Evolutionary conservation across 805 yeast species (phyloP).

Genomic region (Cyberlindnera galapagoensis): DNA sequence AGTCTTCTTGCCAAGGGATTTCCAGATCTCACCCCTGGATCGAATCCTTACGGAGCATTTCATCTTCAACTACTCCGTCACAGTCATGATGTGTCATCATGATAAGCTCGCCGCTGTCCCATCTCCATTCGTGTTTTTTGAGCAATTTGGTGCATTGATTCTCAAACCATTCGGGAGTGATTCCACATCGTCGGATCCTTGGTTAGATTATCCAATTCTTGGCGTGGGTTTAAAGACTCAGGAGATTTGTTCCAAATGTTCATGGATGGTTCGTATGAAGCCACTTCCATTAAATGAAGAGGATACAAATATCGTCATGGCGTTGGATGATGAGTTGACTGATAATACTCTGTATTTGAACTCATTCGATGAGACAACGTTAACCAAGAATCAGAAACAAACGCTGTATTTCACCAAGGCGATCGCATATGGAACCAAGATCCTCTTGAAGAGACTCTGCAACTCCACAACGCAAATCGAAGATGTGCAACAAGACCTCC

Average conservation of each 20-base stretch:
- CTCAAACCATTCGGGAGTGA: constrained; percentile 7
- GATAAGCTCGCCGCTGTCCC: constrained; percentile 19
- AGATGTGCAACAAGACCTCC: constrained; percentile 11
- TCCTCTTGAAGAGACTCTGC: constrained; percentile 15
- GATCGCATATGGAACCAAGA: constrained; percentile 12
- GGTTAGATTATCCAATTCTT: constrained; percentile 21
- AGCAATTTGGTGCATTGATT: constrained; percentile 15
- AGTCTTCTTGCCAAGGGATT: too few species aligned
- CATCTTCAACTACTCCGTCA: constrained; percentile 20
- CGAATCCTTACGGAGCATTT: constrained; percentile 20
- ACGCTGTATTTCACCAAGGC: constrained; percentile 15
- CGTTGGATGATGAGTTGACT: constrained; percentile 6
- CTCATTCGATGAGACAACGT: not conserved
- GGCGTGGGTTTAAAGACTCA: constrained; percentile 17
- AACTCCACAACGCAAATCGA: constrained; percentile 8
- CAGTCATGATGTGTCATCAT: constrained; percentile 21
- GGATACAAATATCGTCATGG: constrained; percentile 5
- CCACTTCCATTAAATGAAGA: constrained; percentile 12
- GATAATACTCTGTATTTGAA: constrained; percentile 4
- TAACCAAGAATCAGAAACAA: constrained; percentile 10
- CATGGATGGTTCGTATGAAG: constrained; percentile 20
- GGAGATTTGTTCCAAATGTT: constrained; percentile 16
- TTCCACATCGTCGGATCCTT: constrained; percentile 9
- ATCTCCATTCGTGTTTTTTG: constrained; percentile 21
- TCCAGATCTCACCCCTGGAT: constrained; percentile 14